Percentiles rank a stretch among this genome's conserved stretches.
phyloP scores from a whole-genome alignment of 148 eudicot genomes.

The Salicornia ramosissima region DNA sequence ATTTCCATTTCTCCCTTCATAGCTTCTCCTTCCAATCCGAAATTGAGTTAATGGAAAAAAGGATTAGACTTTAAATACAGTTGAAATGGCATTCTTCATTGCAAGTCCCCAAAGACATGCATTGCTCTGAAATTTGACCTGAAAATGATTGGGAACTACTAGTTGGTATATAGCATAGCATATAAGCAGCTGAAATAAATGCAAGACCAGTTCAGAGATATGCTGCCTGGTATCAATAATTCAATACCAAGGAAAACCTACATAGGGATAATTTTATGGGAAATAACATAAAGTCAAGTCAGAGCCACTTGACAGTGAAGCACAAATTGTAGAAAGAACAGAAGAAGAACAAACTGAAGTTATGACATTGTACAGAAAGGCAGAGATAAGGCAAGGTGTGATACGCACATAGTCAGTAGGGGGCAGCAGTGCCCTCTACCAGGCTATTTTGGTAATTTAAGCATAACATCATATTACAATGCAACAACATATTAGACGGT shows the following conservation, averaged over 20 bases:
- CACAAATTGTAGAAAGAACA: too few species aligned
- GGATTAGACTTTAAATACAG: neutral
- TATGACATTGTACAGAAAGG: neutral
- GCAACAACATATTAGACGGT: too few species aligned
- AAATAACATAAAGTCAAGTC: neutral
- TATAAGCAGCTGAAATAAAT: neutral
- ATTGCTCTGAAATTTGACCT: neutral
- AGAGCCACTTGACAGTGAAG: too few species aligned
- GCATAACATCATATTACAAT: too few species aligned
- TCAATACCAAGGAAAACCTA: neutral
- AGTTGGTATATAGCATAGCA: neutral
- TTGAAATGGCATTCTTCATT: conserved; percentile 1
- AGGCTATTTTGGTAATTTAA: too few species aligned
- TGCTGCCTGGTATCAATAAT: too few species aligned
- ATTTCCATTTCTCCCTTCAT: neutral
- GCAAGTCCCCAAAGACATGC: too few species aligned
- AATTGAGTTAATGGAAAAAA: neutral
- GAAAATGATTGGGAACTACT: neutral
- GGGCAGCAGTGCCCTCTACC: too few species aligned
- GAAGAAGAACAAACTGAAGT: neutral
- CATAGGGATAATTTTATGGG: neutral
- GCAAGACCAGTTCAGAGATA: neutral
- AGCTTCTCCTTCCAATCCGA: neutral
- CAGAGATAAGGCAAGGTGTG: too few species aligned
- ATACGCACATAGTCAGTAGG: too few species aligned